A percentile compares a stretch with the other conserved stretches of the same genome.
Conservation (phyloP, 768 basidiomycete species). For the Rhizopogon rudus region DNA sequence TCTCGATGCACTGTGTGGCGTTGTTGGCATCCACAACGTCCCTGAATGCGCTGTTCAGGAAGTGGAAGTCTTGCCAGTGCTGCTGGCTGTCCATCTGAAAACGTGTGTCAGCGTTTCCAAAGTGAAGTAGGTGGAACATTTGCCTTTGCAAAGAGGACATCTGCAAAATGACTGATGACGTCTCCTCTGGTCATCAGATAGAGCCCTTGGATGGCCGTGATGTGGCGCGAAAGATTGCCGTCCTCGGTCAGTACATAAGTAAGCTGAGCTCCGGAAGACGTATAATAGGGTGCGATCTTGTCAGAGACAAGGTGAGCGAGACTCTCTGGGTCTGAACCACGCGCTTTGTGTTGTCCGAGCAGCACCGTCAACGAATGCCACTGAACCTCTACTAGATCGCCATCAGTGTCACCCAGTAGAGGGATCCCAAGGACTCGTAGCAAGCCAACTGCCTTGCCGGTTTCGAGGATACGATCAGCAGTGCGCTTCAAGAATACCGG, state of each 20-base stretch:
- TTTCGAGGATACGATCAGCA: conserved; percentile 52
- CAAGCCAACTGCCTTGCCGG: conserved; percentile 77
- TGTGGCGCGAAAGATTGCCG: conserved; percentile 59
- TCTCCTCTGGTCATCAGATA: conserved; percentile 80
- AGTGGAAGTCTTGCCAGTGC: conserved; percentile 79
- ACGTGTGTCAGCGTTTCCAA: background rate
- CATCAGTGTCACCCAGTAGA: conserved; percentile 19
- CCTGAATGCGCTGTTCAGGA: conserved; percentile 71
- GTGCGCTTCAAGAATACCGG: conserved; percentile 62
- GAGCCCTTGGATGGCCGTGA: conserved; percentile 60
- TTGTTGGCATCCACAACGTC: conserved; percentile 55
- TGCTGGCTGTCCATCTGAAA: conserved; percentile 69
- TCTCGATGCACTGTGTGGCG: conserved; percentile 51
- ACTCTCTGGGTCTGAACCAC: conserved; percentile 53
- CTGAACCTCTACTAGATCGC: conserved; percentile 21
- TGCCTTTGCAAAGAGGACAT: conserved; percentile 72
- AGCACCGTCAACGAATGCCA: conserved; percentile 43
- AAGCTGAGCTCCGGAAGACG: conserved; percentile 44
- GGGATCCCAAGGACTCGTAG: conserved; percentile 48
- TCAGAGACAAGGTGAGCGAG: conserved; percentile 63
- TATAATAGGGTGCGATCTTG: conserved; percentile 52
- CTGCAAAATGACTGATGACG: conserved; percentile 66
- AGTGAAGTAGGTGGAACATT: conserved; percentile 1
- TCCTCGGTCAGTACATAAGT: conserved; percentile 59
- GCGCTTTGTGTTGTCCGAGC: conserved; percentile 24